phyloP scores from a whole-genome alignment of 257 asterid genomes.

The Solanum etuberosum region DNA sequence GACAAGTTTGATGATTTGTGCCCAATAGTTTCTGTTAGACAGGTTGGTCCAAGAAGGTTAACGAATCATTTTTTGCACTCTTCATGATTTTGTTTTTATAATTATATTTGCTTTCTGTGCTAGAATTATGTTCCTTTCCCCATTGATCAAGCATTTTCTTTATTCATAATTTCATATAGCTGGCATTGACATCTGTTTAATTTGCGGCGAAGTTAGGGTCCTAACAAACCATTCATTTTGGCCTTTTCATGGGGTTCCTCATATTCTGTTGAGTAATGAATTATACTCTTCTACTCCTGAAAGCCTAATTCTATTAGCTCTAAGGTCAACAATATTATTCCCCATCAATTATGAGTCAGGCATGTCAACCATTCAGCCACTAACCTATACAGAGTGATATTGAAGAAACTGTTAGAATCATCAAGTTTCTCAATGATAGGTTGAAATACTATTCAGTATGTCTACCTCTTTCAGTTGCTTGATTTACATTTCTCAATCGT shows the following conservation, averaged over 20 bases:
- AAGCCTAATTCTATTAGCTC: neutral
- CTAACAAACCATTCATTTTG: neutral
- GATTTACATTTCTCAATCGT: neutral
- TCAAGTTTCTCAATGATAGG: neutral
- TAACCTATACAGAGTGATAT: neutral
- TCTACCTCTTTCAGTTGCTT: neutral
- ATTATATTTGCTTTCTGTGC: neutral
- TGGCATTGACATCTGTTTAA: neutral
- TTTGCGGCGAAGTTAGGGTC: neutral
- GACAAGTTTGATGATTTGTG: slow-evolving; percentile 69
- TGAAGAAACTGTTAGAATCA: neutral
- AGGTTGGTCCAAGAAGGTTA: slow-evolving; percentile 27
- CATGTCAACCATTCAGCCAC: neutral
- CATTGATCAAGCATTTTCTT: neutral
- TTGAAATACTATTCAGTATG: neutral
- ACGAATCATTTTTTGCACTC: neutral
- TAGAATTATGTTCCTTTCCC: neutral
- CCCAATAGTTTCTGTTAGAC: slow-evolving; percentile 68
- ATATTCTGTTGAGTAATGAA: neutral
- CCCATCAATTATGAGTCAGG: neutral
- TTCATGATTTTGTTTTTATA: neutral
- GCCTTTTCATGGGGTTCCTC: neutral
- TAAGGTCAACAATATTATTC: neutral
- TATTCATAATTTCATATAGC: neutral
- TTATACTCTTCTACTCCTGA: neutral